Percentiles rank a stretch among this genome's conserved stretches.
These are phyloP conservation scores for Hypoxylon sp. DNA, from an alignment of 2,329 filamentous ascomycete genomes.

Conservation along the genomic window DNA sequence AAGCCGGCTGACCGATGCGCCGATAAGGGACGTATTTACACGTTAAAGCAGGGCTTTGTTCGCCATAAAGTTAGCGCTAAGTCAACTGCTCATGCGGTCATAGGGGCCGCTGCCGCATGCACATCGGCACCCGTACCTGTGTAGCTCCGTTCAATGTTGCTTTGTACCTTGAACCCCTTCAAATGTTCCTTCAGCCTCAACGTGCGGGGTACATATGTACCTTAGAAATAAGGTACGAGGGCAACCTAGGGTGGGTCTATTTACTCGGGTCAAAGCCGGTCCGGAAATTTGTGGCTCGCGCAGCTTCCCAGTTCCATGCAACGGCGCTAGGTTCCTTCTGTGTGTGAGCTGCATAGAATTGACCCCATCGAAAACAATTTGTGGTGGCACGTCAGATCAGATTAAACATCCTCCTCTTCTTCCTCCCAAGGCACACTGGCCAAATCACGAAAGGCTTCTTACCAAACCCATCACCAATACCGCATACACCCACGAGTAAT, in stretches of 20 bases:
- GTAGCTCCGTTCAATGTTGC: too few relatives aligned
- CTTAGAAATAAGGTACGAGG: too few relatives aligned
- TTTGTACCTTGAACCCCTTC: not conserved
- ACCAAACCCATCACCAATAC: slow-evolving; percentile 7
- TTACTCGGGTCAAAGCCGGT: slow-evolving; percentile 32
- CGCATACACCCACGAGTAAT: slow-evolving; percentile 8
- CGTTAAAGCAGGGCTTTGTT: slow-evolving; percentile 11
- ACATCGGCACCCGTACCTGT: too few relatives aligned
- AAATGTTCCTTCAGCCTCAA: slow-evolving; percentile 26
- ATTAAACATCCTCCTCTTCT: slow-evolving; percentile 30
- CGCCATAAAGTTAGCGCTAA: slow-evolving; percentile 33
- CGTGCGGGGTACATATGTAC: too few relatives aligned
- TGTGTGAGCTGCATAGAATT: slow-evolving; percentile 11
- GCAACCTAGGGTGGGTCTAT: not conserved
- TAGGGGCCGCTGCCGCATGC: not conserved
- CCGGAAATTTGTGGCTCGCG: slow-evolving; percentile 30
- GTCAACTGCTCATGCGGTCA: slow-evolving; percentile 4
- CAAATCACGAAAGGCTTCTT: slow-evolving; percentile 17
- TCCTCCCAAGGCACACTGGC: slow-evolving; percentile 8
- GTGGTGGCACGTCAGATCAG: slow-evolving; percentile 28
- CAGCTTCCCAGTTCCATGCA: slow-evolving; percentile 4
- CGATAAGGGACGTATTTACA: slow-evolving; percentile 11
- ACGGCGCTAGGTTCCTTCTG: not conserved
- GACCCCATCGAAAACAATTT: slow-evolving; percentile 34
- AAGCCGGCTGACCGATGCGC: slow-evolving; percentile 28